These are phyloP conservation scores for Candida maltosa DNA, from an alignment of 805 yeast species.

Conservation along the genomic window DNA sequence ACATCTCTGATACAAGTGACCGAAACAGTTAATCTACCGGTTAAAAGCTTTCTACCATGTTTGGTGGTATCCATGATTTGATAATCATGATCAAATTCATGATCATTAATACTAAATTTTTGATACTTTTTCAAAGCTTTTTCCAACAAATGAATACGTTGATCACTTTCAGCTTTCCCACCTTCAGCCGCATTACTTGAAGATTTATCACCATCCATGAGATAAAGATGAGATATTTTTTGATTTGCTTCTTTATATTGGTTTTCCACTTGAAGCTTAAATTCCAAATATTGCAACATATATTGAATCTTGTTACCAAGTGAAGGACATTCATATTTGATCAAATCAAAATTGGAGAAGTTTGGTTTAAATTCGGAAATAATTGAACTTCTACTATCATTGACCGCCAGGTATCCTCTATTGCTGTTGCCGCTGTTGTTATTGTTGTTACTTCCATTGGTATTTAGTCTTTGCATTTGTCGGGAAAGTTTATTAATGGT, in stretches of 20 bases:
- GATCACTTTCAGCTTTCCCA: slow-evolving; percentile 79
- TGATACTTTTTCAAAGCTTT: slow-evolving; percentile 84
- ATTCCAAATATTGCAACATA: slow-evolving; percentile 92
- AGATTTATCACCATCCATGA: slow-evolving; percentile 86
- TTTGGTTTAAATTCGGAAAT: slow-evolving; percentile 30
- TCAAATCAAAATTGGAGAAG: slow-evolving; percentile 72
- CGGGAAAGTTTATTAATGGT: slow-evolving; percentile 61
- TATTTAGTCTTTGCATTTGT: slow-evolving; percentile 13
- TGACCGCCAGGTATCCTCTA: too few relatives aligned
- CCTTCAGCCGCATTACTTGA: slow-evolving; percentile 86
- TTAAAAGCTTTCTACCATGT: slow-evolving; percentile 76
- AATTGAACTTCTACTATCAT: slow-evolving; percentile 4
- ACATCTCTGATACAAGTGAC: slow-evolving; percentile 80
- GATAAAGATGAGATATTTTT: slow-evolving; percentile 80
- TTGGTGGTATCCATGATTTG: slow-evolving; percentile 66
- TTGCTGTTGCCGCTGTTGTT: too few relatives aligned
- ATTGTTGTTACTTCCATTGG: background rate
- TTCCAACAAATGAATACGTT: slow-evolving; percentile 78
- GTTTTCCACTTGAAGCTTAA: slow-evolving; percentile 89
- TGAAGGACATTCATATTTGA: slow-evolving; percentile 91
- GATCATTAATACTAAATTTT: slow-evolving; percentile 76
- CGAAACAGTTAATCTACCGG: slow-evolving; percentile 76
- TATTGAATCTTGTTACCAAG: slow-evolving; percentile 91
- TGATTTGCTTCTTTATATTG: slow-evolving; percentile 92
- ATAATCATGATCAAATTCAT: slow-evolving; percentile 63